Evolutionary conservation across 306 rosid species (phyloP).

Genomic region (Psophocarpus tetragonolobus): DNA sequence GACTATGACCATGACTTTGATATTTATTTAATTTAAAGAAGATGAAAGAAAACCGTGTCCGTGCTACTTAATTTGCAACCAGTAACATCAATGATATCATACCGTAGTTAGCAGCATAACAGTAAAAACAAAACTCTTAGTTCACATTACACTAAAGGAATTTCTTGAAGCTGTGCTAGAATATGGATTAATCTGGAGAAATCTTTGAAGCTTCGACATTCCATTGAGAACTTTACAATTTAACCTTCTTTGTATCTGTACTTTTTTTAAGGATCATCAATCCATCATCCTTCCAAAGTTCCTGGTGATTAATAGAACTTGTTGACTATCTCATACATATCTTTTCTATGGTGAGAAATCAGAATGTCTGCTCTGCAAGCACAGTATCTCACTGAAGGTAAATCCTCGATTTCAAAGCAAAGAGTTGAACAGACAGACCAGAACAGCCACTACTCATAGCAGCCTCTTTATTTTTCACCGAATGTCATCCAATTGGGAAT

Average conservation of each 20-base stretch:
- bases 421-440: neutral
- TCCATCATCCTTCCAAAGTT: neutral
- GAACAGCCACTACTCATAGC: neutral
- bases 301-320: conserved; percentile 6
- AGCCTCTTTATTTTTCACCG: conserved; percentile 7
- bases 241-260: neutral
- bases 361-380: conserved; percentile 7
- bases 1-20: no score
- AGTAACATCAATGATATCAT: neutral
- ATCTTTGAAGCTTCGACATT: conserved; percentile 14
- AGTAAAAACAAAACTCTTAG: neutral
- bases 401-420: conserved; percentile 23
- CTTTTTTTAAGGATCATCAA: conserved; percentile 19
- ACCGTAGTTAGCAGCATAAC: neutral
- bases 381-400: conserved; percentile 14
- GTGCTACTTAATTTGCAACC: neutral
- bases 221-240: neutral
- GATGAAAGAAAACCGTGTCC: no score
- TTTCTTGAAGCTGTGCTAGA: neutral
- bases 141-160: neutral
- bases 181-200: conserved; percentile 4
- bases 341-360: conserved; percentile 11
- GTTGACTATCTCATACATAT: neutral
- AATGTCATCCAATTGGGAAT: neutral
- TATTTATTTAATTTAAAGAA: no score